Evolutionary conservation across 176 grass and related monocot species (phyloP), one percentile per base, ranked within the genome.

Genomic region (Oryza officinalis): DNA sequence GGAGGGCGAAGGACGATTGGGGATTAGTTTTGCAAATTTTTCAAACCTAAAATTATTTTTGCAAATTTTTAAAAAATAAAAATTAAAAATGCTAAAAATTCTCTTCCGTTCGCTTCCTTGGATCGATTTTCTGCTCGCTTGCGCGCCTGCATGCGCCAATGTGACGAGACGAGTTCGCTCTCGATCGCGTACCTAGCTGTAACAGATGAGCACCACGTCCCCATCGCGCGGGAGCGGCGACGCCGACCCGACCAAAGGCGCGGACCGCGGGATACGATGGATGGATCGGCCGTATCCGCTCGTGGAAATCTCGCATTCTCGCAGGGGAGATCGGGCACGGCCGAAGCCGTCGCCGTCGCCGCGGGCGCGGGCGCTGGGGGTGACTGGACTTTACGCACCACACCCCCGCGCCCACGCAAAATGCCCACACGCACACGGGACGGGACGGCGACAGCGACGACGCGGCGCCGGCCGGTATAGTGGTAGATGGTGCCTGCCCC

Each of bases 191-290:
- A 57, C 15, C 50, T 6, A 8, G 49, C n/a, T 69, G 23, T 4
- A 72, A 72, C 22, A 61, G 86, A 88, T 79, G 80, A 79, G 86
- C 41, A 79, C 59, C 35, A 76, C 71, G 77, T 89, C 82, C 27
- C 52, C 82, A 20, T 89, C 68, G 37, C 69, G 40, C 52, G 37
- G n/a, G n/a, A 15, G 63, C 6, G 81, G 13, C 43, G 79, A 82
- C 50, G 72, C 5, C 52, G 86, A 77, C 79, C 37, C 27, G 49
- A 44, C 40, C 84, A 67, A 67, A 49, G 76, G 26, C 20, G 30
- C 50, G 27, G 46, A n/a, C 1, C 25, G 76, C 67, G 67, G 6
- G 15, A 47, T 10, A 30, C 30, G 50, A 43, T 13, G 44, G 44
- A 46, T 46, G 11, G 44, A 46, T 10, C 13, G 17, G 49, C 49